Evolutionary conservation across 2,329 filamentous ascomycete species (phyloP).

Genomic region (Hansfordia pulvinata): DNA sequence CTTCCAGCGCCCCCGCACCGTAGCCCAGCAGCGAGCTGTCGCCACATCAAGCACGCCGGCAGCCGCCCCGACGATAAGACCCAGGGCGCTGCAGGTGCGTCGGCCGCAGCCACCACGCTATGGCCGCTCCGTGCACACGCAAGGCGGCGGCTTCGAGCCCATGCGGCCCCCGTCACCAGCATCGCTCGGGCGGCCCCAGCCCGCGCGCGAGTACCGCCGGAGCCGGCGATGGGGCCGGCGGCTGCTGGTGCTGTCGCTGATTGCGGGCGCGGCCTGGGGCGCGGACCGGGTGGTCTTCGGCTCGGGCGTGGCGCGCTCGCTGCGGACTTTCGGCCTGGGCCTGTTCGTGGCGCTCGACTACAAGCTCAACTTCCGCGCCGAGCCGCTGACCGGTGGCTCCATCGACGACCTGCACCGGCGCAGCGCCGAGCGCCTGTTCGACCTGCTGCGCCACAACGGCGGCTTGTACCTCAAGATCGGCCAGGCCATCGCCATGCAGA

Average conservation of each 20-base stretch:
- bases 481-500: conserved; percentile 97
- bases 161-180: conserved; percentile 66
- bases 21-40: too few species aligned
- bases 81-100: too few species aligned
- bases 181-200: conserved; percentile 59
- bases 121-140: conserved; percentile 13
- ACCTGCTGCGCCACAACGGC: conserved; percentile 74
- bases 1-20: conserved; percentile 1
- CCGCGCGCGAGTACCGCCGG: conserved; percentile 57
- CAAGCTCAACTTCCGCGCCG: conserved; percentile 84
- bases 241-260: conserved; percentile 45
- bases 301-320: conserved; percentile 61
- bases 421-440: conserved; percentile 71
- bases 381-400: conserved; percentile 60
- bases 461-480: conserved; percentile 96
- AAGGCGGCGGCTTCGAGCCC: conserved; percentile 49
- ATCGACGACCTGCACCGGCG: conserved; percentile 69
- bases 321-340: conserved; percentile 70
- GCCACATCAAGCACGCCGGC: too few species aligned
- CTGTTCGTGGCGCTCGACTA: conserved; percentile 80
- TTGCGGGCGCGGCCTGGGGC: conserved; percentile 49
- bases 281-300: conserved; percentile 67
- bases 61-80: too few species aligned
- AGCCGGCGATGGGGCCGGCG: conserved; percentile 67
- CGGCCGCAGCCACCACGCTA: too few species aligned